Evolutionary conservation across 2,329 filamentous ascomycete species (phyloP), one percentile per base, ranked within the genome.

Genomic region (Chaetoscypha palmicola): DNA sequence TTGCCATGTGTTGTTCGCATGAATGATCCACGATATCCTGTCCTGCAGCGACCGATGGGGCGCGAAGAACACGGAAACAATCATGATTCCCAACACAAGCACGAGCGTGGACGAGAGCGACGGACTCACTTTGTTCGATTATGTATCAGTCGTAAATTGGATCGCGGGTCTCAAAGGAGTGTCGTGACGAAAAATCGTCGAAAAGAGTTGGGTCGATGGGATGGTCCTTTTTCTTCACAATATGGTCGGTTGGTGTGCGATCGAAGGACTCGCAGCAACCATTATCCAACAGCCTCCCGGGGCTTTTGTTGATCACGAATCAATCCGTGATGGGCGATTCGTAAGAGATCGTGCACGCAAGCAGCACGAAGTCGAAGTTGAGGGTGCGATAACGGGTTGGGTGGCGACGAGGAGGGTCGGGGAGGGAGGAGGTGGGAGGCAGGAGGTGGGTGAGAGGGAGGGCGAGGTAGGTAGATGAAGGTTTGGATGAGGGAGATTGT

Each of bases 151-250:
- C 46, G 52, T 49, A 52, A 50, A 53, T 37, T 34, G 33, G 45
- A 52, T 48, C 38, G 51, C 48, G 38, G 35, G 41, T 46, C 52
- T 56, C 51, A 59, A 62, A 63, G 36, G 60, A 63, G 58, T 59
- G 60, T 61, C 48, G 59, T 60, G 59, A 61, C 59, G 59, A 61
- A 50, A 60, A 55, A 42, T 60, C 58, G 58, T 58, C 58, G 44
- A 31, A 43, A 36, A 41, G 34, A 36, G 41, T 46, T 43, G 43
- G 47, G 22, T 53, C 41, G 38, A 12, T 38, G 19, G 32, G 45
- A 16, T 41, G 36, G 37, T 41, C 30, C 20, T 14, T 42, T 17
- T 41, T 22, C 20, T 14, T 42, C 21, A 41, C n/a, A 17, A 20
- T 35, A 22, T 26, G 40, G 38, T n/a, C 10, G 23, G 7, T 20